phyloP scores from a whole-genome alignment of 441 rosid species.

The Brassica hybrid region DNA sequence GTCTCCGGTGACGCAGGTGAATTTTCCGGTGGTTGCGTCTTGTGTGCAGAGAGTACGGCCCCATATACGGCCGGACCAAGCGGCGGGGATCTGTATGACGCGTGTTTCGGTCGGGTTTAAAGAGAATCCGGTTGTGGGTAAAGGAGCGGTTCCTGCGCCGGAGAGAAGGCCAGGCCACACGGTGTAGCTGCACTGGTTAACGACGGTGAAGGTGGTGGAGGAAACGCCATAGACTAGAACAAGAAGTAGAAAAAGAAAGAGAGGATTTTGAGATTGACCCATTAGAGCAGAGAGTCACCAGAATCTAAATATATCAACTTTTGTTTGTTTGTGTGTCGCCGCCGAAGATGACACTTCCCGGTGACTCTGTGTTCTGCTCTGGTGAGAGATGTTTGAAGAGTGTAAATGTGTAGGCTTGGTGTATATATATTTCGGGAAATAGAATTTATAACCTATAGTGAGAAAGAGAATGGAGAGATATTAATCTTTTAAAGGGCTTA shows the following conservation, averaged over 20 bases:
- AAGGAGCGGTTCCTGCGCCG: conserved; percentile 60
- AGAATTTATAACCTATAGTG: conserved; percentile 3
- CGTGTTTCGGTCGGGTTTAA: conserved; percentile 61
- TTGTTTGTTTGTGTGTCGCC: neutral
- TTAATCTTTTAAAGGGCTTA: conserved; percentile 18
- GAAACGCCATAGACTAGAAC: conserved; percentile 35
- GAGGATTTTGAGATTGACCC: conserved; percentile 33
- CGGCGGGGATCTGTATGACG: conserved; percentile 57
- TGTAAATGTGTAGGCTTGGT: conserved; percentile 2
- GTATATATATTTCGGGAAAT: neutral
- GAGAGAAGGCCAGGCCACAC: conserved; percentile 94
- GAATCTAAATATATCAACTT: conserved; percentile 18
- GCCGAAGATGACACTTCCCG: conserved; percentile 22
- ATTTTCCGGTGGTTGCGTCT: conserved; percentile 60
- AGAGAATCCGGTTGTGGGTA: conserved; percentile 72
- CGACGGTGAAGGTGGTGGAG: conserved; percentile 65
- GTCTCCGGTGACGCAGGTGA: conserved; percentile 79
- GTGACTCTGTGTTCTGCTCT: conserved; percentile 37
- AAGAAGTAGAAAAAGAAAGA: conserved; percentile 28
- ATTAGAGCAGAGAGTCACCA: conserved; percentile 38
- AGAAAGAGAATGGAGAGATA: neutral
- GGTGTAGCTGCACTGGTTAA: conserved; percentile 73
- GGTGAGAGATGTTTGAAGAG: conserved; percentile 3
- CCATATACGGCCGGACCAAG: conserved; percentile 97
- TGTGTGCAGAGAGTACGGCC: conserved; percentile 77